Conservation (phyloP, 1,284 basidiomycete genomes). For the Puccinia hordei region DNA sequence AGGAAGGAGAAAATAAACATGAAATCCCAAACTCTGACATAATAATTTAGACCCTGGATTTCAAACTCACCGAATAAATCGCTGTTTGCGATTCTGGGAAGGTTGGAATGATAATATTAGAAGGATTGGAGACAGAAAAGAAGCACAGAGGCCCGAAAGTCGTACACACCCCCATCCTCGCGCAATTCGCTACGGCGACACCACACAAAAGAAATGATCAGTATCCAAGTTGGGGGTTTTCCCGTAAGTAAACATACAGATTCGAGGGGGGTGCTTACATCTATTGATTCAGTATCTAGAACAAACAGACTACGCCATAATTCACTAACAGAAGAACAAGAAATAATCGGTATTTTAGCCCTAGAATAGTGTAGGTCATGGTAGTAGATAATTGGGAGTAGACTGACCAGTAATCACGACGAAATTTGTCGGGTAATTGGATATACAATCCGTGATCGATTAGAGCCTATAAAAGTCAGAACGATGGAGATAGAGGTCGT, state of each 20-base stretch:
- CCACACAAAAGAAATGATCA: too few species aligned
- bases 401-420: slow-evolving; percentile 53
- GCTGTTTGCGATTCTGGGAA: slow-evolving; percentile 38
- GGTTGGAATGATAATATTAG: too few species aligned
- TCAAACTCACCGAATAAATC: slow-evolving; percentile 38
- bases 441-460: slow-evolving; percentile 80
- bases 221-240: too few species aligned
- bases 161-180: slow-evolving; percentile 44
- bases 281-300: slow-evolving; percentile 69
- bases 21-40: too few species aligned
- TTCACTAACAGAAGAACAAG: slow-evolving; percentile 62
- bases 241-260: too few species aligned
- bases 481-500: not conserved
- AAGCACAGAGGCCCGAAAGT: not conserved
- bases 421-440: slow-evolving; percentile 54
- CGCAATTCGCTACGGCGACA: slow-evolving; percentile 18
- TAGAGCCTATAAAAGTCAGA: slow-evolving; percentile 61
- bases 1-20: too few species aligned
- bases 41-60: too few species aligned
- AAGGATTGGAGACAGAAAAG: not conserved
- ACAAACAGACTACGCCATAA: slow-evolving; percentile 78
- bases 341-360: not conserved
- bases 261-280: slow-evolving; percentile 57
- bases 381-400: not conserved
- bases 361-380: too few species aligned